phyloP scores from a whole-genome alignment of 805 yeast species.

The Starmerella lactis-condensi region DNA sequence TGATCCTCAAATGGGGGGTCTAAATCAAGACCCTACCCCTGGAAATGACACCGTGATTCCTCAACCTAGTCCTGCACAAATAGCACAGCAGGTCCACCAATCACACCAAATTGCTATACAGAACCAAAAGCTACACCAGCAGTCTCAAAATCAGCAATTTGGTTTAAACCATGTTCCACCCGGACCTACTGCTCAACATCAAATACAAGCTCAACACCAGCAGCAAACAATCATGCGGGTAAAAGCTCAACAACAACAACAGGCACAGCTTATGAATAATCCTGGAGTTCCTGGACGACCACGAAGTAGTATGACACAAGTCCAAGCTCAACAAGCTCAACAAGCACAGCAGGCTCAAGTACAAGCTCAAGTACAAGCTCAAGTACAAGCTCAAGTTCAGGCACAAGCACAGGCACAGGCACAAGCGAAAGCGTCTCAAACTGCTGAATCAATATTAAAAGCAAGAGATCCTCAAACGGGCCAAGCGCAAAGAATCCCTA shows the following conservation, averaged over 20 bases:
- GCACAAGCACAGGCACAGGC: slow-evolving; percentile 13
- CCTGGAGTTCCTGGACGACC: slow-evolving; percentile 1
- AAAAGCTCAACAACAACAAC: slow-evolving; percentile 10
- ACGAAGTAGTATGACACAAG: too few species aligned
- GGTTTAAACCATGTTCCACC: slow-evolving; percentile 12
- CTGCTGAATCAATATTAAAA: slow-evolving; percentile 16
- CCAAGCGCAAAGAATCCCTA: too few species aligned
- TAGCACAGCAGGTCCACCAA: slow-evolving; percentile 11
- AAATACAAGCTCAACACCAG: slow-evolving; percentile 15
- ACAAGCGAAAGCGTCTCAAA: slow-evolving; percentile 19
- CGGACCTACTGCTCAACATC: slow-evolving; percentile 15
- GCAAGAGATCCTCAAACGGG: too few species aligned
- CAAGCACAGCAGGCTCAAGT: slow-evolving; percentile 1
- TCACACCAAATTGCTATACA: slow-evolving; percentile 12
- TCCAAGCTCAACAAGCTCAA: too few species aligned
- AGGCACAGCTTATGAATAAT: slow-evolving; percentile 2
- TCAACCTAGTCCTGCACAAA: slow-evolving; percentile 11
- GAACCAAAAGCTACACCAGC: slow-evolving; percentile 1
- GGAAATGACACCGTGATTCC: too few species aligned
- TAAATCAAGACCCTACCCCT: too few species aligned
- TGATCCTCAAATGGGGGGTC: too few species aligned
- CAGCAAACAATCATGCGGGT: slow-evolving; percentile 13
- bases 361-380: slow-evolving; percentile 2
- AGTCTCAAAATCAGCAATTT: background rate
- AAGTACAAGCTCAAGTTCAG: slow-evolving; percentile 1